Conservation (phyloP, 2,329 filamentous ascomycete species). For the Sarocladiaceae sp. region DNA sequence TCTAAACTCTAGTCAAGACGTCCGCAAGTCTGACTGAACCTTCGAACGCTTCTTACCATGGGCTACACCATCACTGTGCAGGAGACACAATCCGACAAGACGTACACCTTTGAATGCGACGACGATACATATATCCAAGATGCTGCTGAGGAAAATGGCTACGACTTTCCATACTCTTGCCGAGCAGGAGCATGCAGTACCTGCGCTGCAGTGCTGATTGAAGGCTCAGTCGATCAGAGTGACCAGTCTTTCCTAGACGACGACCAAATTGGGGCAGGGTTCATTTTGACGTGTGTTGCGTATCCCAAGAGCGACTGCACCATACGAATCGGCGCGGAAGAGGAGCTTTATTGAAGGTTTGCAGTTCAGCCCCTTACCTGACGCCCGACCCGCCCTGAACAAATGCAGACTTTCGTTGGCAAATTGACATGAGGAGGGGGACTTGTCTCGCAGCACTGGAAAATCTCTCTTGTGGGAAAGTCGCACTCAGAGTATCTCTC, state of each 20-base stretch:
- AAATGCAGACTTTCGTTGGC: no score
- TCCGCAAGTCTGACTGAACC: no score
- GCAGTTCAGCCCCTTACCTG: no score
- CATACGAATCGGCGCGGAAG: background rate
- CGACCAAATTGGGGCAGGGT: background rate
- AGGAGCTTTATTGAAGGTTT: background rate
- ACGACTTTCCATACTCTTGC: background rate
- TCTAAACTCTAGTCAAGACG: no score
- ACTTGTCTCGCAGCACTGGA: no score
- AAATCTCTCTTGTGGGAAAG: no score
- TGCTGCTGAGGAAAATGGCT: background rate
- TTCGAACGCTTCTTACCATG: no score
- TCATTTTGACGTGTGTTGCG: background rate
- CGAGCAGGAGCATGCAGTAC: background rate
- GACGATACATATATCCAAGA: background rate
- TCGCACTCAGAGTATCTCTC: no score
- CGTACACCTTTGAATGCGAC: background rate
- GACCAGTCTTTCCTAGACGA: background rate
- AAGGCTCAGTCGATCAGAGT: background rate
- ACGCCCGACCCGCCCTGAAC: no score
- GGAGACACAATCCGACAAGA: background rate
- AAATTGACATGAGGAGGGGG: no score
- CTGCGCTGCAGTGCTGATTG: background rate
- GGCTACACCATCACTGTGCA: background rate
- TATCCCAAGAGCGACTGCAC: background rate